A percentile compares a stretch with the other conserved stretches of the same genome.
Conservation (phyloP, 2,329 filamentous ascomycete genomes). For the Cordyceps tenuipes region DNA sequence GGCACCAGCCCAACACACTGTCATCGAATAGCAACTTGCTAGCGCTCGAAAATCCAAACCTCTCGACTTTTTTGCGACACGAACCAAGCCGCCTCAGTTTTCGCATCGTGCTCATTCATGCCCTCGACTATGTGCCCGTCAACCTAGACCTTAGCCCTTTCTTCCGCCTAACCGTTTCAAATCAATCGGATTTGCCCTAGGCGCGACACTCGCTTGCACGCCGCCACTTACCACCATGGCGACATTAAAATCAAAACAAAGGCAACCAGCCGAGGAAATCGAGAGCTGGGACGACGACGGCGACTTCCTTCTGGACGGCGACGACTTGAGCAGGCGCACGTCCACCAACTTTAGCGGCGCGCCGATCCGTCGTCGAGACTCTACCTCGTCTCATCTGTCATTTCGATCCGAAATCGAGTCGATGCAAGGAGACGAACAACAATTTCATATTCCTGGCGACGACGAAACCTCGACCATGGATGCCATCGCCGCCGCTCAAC, state of each 20-base stretch:
- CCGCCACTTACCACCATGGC: conserved; percentile 37
- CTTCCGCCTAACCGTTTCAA: conserved; percentile 7
- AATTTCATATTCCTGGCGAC: conserved; percentile 74
- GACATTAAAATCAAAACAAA: conserved; percentile 43
- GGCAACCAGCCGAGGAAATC: conserved; percentile 49
- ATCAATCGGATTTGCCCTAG: conserved; percentile 1
- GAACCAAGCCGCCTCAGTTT: background rate
- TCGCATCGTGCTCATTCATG: conserved; percentile 3
- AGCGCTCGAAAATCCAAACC: background rate
- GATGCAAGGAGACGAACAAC: conserved; percentile 70
- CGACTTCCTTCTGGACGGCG: conserved; percentile 61
- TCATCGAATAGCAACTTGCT: background rate
- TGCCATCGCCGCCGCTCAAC: conserved; percentile 79
- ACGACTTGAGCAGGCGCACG: conserved; percentile 54
- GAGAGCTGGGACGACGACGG: conserved; percentile 71
- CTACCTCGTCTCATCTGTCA: conserved; percentile 73
- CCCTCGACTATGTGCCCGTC: conserved; percentile 9
- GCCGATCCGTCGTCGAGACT: conserved; percentile 55
- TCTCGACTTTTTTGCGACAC: background rate
- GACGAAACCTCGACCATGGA: conserved; percentile 77
- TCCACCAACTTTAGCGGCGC: conserved; percentile 36
- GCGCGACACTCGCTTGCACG: conserved; percentile 2
- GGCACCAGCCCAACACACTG: background rate
- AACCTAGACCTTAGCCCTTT: conserved; percentile 4
- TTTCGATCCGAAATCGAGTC: conserved; percentile 77